phyloP scores from a whole-genome alignment of 2,329 filamentous ascomycete species.

The Cercospora canescens region DNA sequence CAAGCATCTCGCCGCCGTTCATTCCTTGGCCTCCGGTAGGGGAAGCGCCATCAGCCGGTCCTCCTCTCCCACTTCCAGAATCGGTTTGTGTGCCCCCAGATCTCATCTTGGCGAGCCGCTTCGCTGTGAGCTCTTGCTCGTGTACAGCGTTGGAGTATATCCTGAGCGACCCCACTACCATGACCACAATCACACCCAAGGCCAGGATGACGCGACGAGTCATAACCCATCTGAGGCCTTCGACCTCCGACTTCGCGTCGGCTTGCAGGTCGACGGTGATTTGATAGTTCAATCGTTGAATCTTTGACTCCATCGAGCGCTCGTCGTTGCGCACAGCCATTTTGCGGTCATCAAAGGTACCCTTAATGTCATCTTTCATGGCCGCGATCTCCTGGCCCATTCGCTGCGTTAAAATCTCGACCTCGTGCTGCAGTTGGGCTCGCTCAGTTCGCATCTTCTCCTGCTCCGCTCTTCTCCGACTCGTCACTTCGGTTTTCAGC shows the following conservation, averaged over 20 bases:
- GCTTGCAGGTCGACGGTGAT: conserved; percentile 89
- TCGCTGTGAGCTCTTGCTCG: conserved; percentile 41
- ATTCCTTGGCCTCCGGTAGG: conserved; percentile 9
- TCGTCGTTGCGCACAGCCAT: conserved; percentile 90
- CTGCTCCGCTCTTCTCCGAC: conserved; percentile 72
- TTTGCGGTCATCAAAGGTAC: conserved; percentile 93
- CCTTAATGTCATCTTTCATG: conserved; percentile 88
- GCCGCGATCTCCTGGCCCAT: conserved; percentile 79
- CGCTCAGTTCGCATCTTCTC: conserved; percentile 82
- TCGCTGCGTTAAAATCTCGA: conserved; percentile 86
- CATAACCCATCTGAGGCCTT: conserved; percentile 84
- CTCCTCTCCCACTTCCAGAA: conserved; percentile 1
- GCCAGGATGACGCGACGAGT: conserved; percentile 65
- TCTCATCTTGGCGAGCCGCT: conserved; percentile 36
- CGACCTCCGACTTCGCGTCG: conserved; percentile 88
- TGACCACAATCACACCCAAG: conserved; percentile 50
- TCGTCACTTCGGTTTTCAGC: conserved; percentile 80
- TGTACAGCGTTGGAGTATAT: conserved; percentile 43
- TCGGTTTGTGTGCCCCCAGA: conserved; percentile 31
- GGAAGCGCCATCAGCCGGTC: conserved; percentile 11
- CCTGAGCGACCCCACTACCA: conserved; percentile 45
- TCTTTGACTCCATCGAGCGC: conserved; percentile 76
- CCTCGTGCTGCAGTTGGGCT: conserved; percentile 85
- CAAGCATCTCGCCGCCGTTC: conserved; percentile 31
- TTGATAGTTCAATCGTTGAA: conserved; percentile 93